These are phyloP conservation scores for Mollisiaceae sp. DNA, from an alignment of 2,329 filamentous ascomycete genomes.

Conservation along the genomic window DNA sequence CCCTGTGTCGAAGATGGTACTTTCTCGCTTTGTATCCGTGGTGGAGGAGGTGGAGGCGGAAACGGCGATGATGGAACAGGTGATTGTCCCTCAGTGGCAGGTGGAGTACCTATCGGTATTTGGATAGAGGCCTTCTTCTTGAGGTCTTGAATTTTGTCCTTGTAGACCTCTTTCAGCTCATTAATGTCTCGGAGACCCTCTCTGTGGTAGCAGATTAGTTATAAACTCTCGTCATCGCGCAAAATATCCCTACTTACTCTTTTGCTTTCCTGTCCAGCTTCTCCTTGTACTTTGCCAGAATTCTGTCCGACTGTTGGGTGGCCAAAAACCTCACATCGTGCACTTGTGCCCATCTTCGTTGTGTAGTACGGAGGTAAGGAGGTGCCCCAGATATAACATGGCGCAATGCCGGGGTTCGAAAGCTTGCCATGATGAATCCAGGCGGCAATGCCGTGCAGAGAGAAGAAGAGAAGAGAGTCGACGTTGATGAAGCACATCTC, in stretches of 20 bases:
- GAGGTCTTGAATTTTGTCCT: conserved; percentile 78
- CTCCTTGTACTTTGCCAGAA: conserved; percentile 84
- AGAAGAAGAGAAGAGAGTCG: background rate
- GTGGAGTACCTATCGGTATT: conserved; percentile 44
- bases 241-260: conserved; percentile 48
- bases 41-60: conserved; percentile 41
- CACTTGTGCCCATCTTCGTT: conserved; percentile 88
- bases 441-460: background rate
- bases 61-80: conserved; percentile 42
- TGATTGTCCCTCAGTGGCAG: conserved; percentile 44
- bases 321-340: conserved; percentile 90
- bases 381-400: conserved; percentile 42
- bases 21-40: conserved; percentile 30
- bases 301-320: conserved; percentile 70
- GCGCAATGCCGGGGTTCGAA: conserved; percentile 55
- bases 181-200: conserved; percentile 73
- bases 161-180: conserved; percentile 80
- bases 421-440: conserved; percentile 51
- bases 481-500: background rate
- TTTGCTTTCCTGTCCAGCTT: conserved; percentile 86
- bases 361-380: conserved; percentile 48
- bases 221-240: too few relatives aligned
- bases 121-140: conserved; percentile 68
- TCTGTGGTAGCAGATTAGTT: conserved; percentile 33
- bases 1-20: conserved; percentile 41